Conservation (phyloP, 768 basidiomycete genomes). For the Auricularia sp. region DNA sequence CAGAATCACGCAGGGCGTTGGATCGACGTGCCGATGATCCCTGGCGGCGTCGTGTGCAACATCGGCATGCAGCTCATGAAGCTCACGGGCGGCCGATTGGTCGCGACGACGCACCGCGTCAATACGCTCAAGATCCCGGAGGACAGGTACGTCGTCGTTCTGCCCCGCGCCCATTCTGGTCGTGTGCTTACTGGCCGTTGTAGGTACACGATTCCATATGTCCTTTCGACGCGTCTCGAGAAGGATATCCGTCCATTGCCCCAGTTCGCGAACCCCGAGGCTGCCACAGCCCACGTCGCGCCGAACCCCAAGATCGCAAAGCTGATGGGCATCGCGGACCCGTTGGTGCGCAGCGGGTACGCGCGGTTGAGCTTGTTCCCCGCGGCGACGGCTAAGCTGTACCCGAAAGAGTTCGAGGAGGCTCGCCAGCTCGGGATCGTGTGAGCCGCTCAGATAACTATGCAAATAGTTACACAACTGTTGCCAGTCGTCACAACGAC, state of each 20-base stretch:
- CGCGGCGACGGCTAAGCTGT: conserved; percentile 16
- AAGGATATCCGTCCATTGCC: conserved; percentile 18
- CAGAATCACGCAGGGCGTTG: conserved; percentile 21
- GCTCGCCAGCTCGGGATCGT: background rate
- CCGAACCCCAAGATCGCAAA: conserved; percentile 18
- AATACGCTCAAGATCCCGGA: conserved; percentile 22
- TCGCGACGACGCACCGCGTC: conserved; percentile 22
- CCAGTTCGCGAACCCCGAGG: conserved; percentile 14
- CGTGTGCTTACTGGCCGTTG: too few relatives aligned
- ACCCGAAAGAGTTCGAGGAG: conserved; percentile 10
- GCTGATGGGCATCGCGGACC: conserved; percentile 18
- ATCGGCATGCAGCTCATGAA: conserved; percentile 24
- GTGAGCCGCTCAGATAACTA: background rate
- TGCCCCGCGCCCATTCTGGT: too few relatives aligned
- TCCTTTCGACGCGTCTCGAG: conserved; percentile 20
- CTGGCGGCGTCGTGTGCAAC: conserved; percentile 23
- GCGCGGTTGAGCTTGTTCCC: conserved; percentile 20
- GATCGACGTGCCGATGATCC: conserved; percentile 21
- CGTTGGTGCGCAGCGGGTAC: conserved; percentile 19
- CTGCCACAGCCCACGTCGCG: conserved; percentile 17
- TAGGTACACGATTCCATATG: conserved; percentile 22
- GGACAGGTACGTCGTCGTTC: conserved; percentile 4
- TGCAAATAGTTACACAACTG: too few relatives aligned
- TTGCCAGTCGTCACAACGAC: too few relatives aligned
- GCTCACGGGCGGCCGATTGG: conserved; percentile 19